Base-by-base conservation (phyloP, 1,139 yeast genomes). In the Zygosaccharomyces pseudobailii region DNA sequence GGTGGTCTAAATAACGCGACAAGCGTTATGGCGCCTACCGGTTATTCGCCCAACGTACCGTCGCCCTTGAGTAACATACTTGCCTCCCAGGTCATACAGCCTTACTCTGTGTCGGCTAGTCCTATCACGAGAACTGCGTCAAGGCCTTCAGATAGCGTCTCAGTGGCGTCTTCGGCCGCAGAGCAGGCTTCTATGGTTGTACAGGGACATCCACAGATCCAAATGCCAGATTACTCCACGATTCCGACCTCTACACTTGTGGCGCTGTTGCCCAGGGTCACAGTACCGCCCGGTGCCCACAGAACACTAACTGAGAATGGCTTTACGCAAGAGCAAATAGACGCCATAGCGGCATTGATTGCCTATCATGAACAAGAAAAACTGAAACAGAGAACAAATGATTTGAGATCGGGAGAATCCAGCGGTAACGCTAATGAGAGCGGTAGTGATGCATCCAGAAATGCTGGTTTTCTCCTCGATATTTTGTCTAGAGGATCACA, bases 281-380 rank as follows among this genome's bases (percentile, higher is more conserved):
- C 79, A 0, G 87, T 84, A 3, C 92, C 92, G 0, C 82, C 81
- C 5, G 87, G 87, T 4, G 90, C 89, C 1, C 76, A 80, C 53
- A 69, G 72, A 20, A 77, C 87, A 0, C 65, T 84, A 41, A 75
- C 74, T 17, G 76, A 79, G 20, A 87, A 84, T 1, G 92, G 92
- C 0, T 71, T 84, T 41, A 71, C 80, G 5, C 79, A 75, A 51
- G 80, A 79, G 39, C 90, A 84, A 62, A 83, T 84, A 20, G 88
- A 83, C 59, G 79, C 87, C 3, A 69, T 84, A 36, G 80, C 87
- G 22, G 87, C 87, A 0, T 70, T 84, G 46, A 79, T 84, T 35
- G 90, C 89, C 0, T 85, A 81, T 56, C 85, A 84, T 62, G 85
- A 82, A 61, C 55, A 53, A 46, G 55, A 57, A 43, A 57, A 55